Base-by-base conservation (phyloP, 495 filamentous ascomycete species). In the Penicillium pulvis region DNA sequence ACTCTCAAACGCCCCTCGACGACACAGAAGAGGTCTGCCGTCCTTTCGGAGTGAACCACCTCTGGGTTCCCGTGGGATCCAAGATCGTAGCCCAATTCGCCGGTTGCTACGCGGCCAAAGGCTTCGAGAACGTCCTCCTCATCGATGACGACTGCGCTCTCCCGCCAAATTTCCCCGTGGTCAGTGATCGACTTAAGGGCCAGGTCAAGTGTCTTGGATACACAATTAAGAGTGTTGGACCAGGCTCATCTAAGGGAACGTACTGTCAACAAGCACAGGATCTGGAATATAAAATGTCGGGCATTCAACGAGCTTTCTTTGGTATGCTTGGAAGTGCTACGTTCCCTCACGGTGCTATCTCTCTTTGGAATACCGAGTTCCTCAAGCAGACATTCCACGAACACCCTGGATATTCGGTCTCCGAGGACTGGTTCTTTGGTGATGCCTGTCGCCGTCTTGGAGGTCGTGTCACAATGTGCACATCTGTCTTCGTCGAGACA, bases 121-220 rank as follows among this genome's bases (percentile, higher is more conserved):
- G 62, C 1, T 80, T 80, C 52, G 59, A 72, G 33, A 71, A 75
- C 51, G 74, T 76, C 19, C 64, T 81, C 9, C 66, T 77, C 20
- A 78, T 80, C 30, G 79, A 81, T 53, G 79, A 81, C 51, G 79
- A 81, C 57, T 79, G 77, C 47, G 61, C 72, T 10, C 64, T 81
- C 8, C 77, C 79, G 1, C 52, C 72, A 0, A 77, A 78, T 53
- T 76, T 79, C 55, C 71, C 71, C 7, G 68, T 78, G 26, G 76
- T 75, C 36, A 68, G 66, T 16, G 71, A 80, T n/a, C 67, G 71
- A 17, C 61, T 81, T 1, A 67, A 67, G 6, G 69, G 67, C 4
- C 59, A 59, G 16, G 70, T 75, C 16, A 67, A 69, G 41, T 77
- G 73, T 50, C 66, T 80, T 31, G 78, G 74, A 7, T 81, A 78